Evolutionary conservation across 306 rosid species (phyloP), one percentile per base, ranked within the genome.

Genomic region (Prunus padus): DNA sequence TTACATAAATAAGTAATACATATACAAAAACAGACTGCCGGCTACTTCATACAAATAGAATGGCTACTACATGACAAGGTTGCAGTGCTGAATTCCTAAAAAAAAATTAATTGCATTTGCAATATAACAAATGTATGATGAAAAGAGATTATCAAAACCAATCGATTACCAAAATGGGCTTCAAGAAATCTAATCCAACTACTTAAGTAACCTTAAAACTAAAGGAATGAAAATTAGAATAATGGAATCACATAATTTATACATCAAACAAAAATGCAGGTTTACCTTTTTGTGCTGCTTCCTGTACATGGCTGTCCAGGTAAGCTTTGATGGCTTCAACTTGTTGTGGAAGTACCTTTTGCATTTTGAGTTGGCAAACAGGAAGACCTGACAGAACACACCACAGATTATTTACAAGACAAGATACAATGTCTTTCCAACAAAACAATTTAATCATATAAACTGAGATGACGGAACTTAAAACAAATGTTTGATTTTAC

Each of bases 281-380:
- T 37, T 46, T 45, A 90, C 97, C 92, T 90, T 93, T 86, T 91
- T 93, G 65, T 86, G 97, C 47, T 92, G 97, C 89, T 92, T 92
- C 84, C 97, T 80, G 67, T 67, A 91, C 97, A 91, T 91, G 62
- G 97, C 97, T 65, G 95, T 91, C 97, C 95, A 89, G 52, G 95
- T 89, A 42, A 91, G 94, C 89, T 91, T 91, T 0, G 95, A 91
- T 11, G 97, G 97, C 91, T 91, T 91, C 92, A 91, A 54, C 20
- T 83, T 79, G 65, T 91, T 91, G 89, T 91, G 94, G 74, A 89
- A 89, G 70, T 89, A 89, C 79, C 94, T 77, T 73, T 89, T 91
- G 71, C 97, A 91, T 87, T 89, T 91, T 22, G 97, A 92, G 77
- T 92, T 89, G 14, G 77, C 85, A 75, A 93, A 93, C 23, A 93